These are phyloP conservation scores for Fusarium incarnatum DNA, from an alignment of 2,329 filamentous ascomycete genomes.

Conservation along the genomic window DNA sequence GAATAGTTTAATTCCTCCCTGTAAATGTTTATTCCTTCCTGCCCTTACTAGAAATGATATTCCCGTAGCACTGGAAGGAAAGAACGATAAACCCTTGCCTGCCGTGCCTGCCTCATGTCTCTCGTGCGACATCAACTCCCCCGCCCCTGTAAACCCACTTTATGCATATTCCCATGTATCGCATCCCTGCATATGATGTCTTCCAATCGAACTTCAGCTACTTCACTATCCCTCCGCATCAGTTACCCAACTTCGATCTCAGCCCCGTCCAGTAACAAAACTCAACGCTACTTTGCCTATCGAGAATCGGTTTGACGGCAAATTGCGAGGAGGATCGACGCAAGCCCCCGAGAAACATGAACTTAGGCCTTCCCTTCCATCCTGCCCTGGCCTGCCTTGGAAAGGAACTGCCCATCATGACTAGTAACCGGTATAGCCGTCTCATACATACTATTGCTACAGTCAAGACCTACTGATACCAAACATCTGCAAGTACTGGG, in stretches of 20 bases:
- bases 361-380: not conserved
- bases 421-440: slow-evolving; percentile 10
- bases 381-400: slow-evolving; percentile 1
- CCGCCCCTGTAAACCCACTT: slow-evolving; percentile 34
- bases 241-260: slow-evolving; percentile 15
- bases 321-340: slow-evolving; percentile 35
- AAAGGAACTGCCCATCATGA: slow-evolving; percentile 1
- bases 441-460: slow-evolving; percentile 34
- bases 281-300: slow-evolving; percentile 6
- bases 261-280: slow-evolving; percentile 5
- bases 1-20: not conserved
- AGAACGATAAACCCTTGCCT: slow-evolving; percentile 25
- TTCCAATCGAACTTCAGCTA: slow-evolving; percentile 3
- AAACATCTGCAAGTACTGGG: slow-evolving; percentile 19
- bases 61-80: slow-evolving; percentile 14
- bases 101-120: slow-evolving; percentile 17
- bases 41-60: slow-evolving; percentile 17
- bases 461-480: not conserved
- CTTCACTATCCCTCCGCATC: slow-evolving; percentile 2
- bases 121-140: slow-evolving; percentile 33
- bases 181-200: slow-evolving; percentile 21
- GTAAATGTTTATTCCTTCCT: slow-evolving; percentile 8
- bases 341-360: slow-evolving; percentile 9
- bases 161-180: slow-evolving; percentile 39
- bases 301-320: slow-evolving; percentile 14